phyloP scores from a whole-genome alignment of 257 asterid genomes.

The Gardenia jasminoides region DNA sequence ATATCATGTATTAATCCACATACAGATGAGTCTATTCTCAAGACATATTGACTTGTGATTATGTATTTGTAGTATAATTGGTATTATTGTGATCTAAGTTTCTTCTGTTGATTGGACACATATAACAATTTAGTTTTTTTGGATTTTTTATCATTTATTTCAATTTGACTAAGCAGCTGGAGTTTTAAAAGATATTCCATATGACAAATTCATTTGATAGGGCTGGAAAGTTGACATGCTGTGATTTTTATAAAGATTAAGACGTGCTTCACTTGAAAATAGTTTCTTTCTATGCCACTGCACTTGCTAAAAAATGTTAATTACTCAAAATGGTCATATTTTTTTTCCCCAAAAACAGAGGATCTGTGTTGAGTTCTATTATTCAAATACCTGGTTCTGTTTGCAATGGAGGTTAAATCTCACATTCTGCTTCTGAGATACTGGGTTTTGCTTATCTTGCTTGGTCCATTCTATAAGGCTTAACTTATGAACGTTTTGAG shows the following conservation, averaged over 20 bases:
- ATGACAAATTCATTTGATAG: background rate
- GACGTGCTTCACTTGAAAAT: background rate
- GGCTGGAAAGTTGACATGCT: background rate
- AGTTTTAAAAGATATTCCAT: background rate
- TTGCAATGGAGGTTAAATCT: background rate
- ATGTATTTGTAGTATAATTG: no score
- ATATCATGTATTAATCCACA: background rate
- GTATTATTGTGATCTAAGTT: no score
- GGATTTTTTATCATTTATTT: background rate
- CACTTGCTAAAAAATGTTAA: background rate
- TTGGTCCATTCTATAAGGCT: background rate
- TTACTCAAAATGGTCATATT: background rate
- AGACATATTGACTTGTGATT: background rate
- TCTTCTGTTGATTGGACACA: no score
- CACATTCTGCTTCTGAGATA: background rate
- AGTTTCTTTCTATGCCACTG: background rate
- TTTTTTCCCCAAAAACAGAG: background rate
- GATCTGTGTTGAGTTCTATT: no score
- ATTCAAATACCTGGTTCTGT: no score
- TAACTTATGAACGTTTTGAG: background rate
- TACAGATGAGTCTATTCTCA: background rate
- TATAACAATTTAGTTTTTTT: no score
- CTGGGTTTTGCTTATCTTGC: background rate
- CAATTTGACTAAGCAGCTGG: background rate
- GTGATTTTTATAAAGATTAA: no score